Evolutionary conservation across 768 basidiomycete genomes (phyloP).

Genomic region (Kwoniella botswanensis): DNA sequence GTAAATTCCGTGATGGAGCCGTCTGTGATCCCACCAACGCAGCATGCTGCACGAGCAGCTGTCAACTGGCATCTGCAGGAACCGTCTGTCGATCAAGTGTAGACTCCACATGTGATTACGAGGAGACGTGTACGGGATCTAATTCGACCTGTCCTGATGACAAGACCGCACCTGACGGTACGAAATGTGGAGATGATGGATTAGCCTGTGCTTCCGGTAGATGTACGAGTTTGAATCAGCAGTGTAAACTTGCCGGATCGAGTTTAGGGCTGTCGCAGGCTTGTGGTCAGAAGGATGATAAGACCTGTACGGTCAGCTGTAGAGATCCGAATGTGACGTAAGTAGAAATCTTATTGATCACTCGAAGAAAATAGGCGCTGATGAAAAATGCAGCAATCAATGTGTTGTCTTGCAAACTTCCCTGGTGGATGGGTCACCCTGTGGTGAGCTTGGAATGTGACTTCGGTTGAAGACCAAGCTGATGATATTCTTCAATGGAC

Average conservation of each 20-base stretch:
- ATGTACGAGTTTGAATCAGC: conserved; percentile 74
- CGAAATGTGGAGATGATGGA: conserved; percentile 64
- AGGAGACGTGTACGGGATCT: conserved; percentile 77
- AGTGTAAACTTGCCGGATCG: conserved; percentile 75
- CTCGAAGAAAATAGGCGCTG: not conserved
- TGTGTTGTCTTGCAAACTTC: conserved; percentile 74
- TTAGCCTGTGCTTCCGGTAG: conserved; percentile 76
- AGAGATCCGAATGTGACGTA: conserved; percentile 67
- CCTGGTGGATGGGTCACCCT: conserved; percentile 81
- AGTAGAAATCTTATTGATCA: not conserved
- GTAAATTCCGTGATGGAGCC: conserved; percentile 67
- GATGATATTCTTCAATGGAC: not conserved
- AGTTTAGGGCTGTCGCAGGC: conserved; percentile 72
- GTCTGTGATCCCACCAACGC: conserved; percentile 79
- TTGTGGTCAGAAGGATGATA: conserved; percentile 70
- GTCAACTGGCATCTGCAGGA: conserved; percentile 68
- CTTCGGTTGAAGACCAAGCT: conserved; percentile 20
- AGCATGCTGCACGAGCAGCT: conserved; percentile 73
- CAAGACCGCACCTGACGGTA: conserved; percentile 64
- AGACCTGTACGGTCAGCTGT: conserved; percentile 78
- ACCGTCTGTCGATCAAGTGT: conserved; percentile 72
- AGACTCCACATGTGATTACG: conserved; percentile 71
- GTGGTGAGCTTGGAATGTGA: conserved; percentile 64
- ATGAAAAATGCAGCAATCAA: conserved; percentile 58
- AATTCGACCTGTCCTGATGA: conserved; percentile 75